phyloP scores from a whole-genome alignment of 352 stramenopile species.

The Globisporangium parvum region DNA sequence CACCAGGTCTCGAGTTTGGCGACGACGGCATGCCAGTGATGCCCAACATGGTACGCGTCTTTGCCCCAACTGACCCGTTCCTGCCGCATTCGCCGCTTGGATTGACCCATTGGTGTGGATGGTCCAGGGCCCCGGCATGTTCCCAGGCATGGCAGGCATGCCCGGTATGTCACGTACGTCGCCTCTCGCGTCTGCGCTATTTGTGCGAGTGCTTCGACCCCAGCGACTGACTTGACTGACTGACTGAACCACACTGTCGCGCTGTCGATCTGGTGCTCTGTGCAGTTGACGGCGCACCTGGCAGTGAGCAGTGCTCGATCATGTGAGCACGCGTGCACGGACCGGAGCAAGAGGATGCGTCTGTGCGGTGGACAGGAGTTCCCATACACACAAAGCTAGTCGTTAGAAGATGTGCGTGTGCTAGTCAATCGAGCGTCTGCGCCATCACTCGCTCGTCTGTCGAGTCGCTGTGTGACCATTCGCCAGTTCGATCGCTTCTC shows the following conservation, averaged over 20 bases:
- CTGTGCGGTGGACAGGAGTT: no score
- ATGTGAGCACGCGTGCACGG: constrained; percentile 33
- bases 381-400: no score
- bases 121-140: constrained; percentile 59
- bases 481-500: no score
- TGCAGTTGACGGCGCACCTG: constrained; percentile 42
- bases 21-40: constrained; percentile 96
- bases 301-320: constrained; percentile 68
- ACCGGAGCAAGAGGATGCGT: no score
- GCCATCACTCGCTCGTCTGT: not conserved
- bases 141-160: constrained; percentile 80
- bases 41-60: constrained; percentile 88
- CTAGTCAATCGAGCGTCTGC: no score
- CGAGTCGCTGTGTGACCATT: not conserved
- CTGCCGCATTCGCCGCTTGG: not conserved
- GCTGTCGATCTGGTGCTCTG: constrained; percentile 8
- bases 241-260: constrained; percentile 6
- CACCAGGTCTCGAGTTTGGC: constrained; percentile 61
- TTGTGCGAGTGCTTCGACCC: not conserved
- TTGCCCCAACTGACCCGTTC: no score
- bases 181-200: not conserved
- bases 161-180: constrained; percentile 67
- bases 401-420: not conserved
- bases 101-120: constrained; percentile 1
- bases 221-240: no score